Base-by-base conservation (phyloP, 371 early-diverging fungal genomes). In the Blakeslea trispora region DNA sequence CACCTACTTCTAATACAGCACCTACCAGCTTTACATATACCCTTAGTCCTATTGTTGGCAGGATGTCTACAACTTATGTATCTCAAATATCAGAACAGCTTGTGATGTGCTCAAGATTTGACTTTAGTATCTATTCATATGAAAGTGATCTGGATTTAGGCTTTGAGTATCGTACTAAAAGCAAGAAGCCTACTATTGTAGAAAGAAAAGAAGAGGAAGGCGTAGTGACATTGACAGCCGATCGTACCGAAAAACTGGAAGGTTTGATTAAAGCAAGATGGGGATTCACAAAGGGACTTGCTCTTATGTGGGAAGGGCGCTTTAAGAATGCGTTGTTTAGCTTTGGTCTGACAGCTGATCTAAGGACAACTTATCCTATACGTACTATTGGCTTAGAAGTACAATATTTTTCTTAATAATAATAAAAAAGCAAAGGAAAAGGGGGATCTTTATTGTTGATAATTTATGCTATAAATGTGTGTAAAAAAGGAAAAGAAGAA, bases 21-120 rank as follows among this genome's bases (percentile, higher is more conserved):
- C 79, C 81, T 7, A 74, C 90, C 18, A 85, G 84, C 50, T 66
- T 90, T 22, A 92, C 93, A 0, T 86, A 91, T 61, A 83, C 90
- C 5, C 61, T 88, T 24, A 94, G 93, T 53, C 95, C 95, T 10
- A 85, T 95, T 66, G 93, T 94, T 77, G 94, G 93, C 24, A 92
- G 93, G 54, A 71, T 91, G 71, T 84, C 89, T 10, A 74, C 88
- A 15, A 85, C 90, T 6, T 94, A 92, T 78, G 88, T 91, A 1
- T 86, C 90, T 17, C 85, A 89, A 58, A 81, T 94, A 18, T 80
- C 83, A 17, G 81, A 82, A 3, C 77, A 84, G 40, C 63, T 90
- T 24, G 85, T 83, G 14, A 72, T 92, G 59, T 81, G 94, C 24
- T 90, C 93, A 0, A 79, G 90, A 22, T 96, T 90, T 72, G 88